Conservation (phyloP, 225 moss, liverwort and hornwort genomes). For the Ulota crispa region DNA sequence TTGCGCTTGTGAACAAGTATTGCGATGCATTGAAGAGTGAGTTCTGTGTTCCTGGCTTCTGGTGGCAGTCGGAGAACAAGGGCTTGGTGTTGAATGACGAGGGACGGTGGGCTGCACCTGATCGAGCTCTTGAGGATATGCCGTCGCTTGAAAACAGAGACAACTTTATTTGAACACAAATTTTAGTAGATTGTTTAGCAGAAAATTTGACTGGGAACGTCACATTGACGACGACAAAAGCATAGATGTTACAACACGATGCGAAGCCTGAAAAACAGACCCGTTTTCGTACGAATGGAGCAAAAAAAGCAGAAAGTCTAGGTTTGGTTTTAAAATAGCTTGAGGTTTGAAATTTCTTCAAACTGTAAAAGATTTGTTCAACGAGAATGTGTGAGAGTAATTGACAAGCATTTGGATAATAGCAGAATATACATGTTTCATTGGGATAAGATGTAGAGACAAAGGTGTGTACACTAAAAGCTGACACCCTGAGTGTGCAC, state of each 20-base stretch:
- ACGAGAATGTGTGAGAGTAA: not conserved
- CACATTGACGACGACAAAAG: constrained; percentile 11
- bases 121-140: constrained; percentile 28
- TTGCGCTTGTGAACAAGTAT: constrained; percentile 42
- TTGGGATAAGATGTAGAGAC: not conserved
- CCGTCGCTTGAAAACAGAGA: constrained; percentile 46
- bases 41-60: constrained; percentile 37
- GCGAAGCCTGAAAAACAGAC: not conserved
- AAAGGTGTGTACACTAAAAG: constrained; percentile 1
- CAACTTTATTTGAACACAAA: constrained; percentile 30
- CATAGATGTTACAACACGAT: not conserved
- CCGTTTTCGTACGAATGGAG: not conserved
- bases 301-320: not conserved
- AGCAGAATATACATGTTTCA: constrained; percentile 18
- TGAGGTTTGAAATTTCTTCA: not conserved
- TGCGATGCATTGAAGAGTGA: constrained; percentile 30
- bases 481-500: not conserved
- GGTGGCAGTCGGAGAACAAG: constrained; percentile 63
- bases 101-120: constrained; percentile 41
- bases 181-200: not conserved
- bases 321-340: not conserved
- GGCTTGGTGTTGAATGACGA: constrained; percentile 29
- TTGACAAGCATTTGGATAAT: not conserved
- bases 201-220: not conserved
- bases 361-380: not conserved